Conservation (phyloP, 345 rosid species). For the Hirschfeldia incana region DNA sequence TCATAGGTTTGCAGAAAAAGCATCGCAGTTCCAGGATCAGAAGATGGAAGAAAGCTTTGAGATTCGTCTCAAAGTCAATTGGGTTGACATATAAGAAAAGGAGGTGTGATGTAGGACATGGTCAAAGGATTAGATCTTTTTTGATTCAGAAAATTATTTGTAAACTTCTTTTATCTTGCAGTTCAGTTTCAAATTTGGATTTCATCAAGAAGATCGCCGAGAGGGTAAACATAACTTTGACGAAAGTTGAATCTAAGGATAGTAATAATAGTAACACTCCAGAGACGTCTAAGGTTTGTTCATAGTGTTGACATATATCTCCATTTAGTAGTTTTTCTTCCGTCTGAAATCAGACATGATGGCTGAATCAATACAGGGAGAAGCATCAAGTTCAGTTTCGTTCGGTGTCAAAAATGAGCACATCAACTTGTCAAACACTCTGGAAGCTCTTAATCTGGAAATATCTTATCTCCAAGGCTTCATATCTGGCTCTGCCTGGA, state of each 20-base stretch:
- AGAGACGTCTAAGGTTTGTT: background rate
- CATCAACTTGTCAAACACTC: background rate
- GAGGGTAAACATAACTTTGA: background rate
- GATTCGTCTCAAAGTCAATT: background rate
- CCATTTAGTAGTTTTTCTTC: background rate
- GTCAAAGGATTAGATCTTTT: background rate
- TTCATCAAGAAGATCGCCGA: background rate
- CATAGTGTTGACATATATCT: background rate
- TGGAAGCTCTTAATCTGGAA: background rate
- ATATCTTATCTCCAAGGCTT: background rate
- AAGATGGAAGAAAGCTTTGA: constrained; percentile 4
- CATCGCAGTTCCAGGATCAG: background rate
- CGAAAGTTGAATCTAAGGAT: background rate
- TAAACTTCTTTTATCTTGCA: background rate
- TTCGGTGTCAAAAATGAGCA: background rate
- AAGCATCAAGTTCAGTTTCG: background rate
- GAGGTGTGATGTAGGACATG: too few species aligned
- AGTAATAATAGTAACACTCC: background rate
- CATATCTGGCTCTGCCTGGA: background rate
- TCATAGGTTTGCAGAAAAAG: background rate
- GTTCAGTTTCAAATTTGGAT: background rate
- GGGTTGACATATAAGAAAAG: background rate
- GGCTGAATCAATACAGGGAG: background rate
- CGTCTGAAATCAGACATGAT: background rate
- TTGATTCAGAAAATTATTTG: background rate